Percentiles rank a stretch among this genome's conserved stretches.
phyloP scores from a whole-genome alignment of 441 rosid genomes.

The Pelargonium australe region DNA sequence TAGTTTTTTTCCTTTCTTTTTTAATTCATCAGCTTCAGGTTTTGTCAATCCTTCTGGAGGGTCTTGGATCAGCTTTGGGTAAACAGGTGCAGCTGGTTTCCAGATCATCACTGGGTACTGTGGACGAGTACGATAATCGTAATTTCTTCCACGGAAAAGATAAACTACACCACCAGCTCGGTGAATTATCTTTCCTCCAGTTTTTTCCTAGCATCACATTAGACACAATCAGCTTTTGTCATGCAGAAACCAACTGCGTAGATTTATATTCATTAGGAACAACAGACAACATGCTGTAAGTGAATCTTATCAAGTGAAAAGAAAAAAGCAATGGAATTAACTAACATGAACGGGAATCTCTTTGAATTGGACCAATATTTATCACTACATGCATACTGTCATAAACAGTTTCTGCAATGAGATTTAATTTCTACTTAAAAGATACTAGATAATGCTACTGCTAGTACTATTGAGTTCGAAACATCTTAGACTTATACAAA shows the following conservation, averaged over 20 bases:
- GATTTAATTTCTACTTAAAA: neutral
- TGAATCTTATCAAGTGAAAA: too few species aligned
- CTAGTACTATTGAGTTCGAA: neutral
- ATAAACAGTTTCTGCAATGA: neutral
- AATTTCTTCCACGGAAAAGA: slow-evolving; percentile 83
- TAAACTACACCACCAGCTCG: slow-evolving; percentile 72
- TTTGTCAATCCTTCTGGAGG: slow-evolving; percentile 76
- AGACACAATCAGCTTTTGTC: neutral
- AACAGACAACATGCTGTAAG: too few species aligned
- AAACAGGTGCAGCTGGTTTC: slow-evolving; percentile 96
- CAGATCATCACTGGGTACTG: slow-evolving; percentile 80
- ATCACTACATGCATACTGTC: neutral
- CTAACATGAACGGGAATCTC: neutral
- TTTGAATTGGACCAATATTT: neutral
- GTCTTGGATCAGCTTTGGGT: slow-evolving; percentile 85
- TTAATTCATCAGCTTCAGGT: slow-evolving; percentile 56
- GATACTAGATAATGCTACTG: neutral
- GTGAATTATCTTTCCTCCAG: slow-evolving; percentile 73
- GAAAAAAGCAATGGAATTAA: neutral
- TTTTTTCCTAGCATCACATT: slow-evolving; percentile 49
- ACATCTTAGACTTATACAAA: neutral
- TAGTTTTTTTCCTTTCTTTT: slow-evolving; percentile 65
- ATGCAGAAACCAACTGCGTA: neutral
- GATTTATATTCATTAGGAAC: too few species aligned
- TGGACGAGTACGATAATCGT: slow-evolving; percentile 65